These are phyloP conservation scores for Ceratocystis papillata DNA, from an alignment of 2,329 filamentous ascomycete genomes.

Conservation along the genomic window DNA sequence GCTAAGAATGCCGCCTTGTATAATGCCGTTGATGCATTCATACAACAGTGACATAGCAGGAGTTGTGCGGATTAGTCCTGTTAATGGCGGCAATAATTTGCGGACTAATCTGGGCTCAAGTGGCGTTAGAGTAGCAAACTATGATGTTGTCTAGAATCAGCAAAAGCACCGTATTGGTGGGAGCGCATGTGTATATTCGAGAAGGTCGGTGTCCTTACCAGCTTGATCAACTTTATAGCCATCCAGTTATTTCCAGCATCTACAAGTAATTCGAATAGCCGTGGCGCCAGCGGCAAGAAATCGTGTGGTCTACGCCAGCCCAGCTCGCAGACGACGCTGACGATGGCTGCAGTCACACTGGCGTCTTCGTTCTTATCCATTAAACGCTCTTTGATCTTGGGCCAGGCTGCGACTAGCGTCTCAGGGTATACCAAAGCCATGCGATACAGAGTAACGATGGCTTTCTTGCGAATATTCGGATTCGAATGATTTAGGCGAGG, in stretches of 20 bases:
- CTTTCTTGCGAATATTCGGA: constrained; percentile 83
- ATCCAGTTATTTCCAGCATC: constrained; percentile 98
- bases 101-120: constrained; percentile 82
- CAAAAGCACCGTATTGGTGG: not conserved
- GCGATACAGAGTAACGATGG: constrained; percentile 85
- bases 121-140: constrained; percentile 92
- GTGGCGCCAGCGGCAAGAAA: constrained; percentile 81
- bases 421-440: constrained; percentile 94
- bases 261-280: constrained; percentile 84
- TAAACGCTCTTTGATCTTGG: constrained; percentile 88
- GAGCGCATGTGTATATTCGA: not conserved
- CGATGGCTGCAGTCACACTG: constrained; percentile 87
- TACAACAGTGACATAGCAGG: constrained; percentile 97
- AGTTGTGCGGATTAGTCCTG: constrained; percentile 85
- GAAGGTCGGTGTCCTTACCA: constrained; percentile 45
- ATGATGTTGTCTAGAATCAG: constrained; percentile 7
- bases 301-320: constrained; percentile 90
- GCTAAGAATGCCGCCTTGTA: constrained; percentile 87
- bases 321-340: constrained; percentile 93
- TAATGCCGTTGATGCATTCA: constrained; percentile 97
- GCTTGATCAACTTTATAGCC: constrained; percentile 97
- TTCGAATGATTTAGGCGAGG: constrained; percentile 80
- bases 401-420: constrained; percentile 83
- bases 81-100: constrained; percentile 82
- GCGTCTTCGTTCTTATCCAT: constrained; percentile 84